Conservation (phyloP, 441 rosid species). For the Kokia cookei region DNA sequence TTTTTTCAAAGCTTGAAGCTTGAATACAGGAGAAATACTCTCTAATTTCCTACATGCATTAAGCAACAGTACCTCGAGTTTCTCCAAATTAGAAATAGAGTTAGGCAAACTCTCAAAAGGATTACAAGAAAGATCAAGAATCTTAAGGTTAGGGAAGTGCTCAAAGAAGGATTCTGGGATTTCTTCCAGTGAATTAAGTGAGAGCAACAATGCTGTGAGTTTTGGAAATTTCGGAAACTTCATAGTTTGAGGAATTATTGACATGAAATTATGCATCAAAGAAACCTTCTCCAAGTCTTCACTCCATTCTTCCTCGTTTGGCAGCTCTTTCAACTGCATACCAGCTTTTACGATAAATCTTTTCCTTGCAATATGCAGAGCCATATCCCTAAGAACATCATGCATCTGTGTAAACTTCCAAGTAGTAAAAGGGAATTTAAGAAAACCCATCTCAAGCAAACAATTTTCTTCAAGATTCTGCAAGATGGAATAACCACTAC, state of each 20-base stretch:
- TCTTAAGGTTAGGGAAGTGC: not conserved
- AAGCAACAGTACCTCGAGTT: not conserved
- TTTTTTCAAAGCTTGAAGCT: not conserved
- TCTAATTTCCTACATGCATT: rapidly evolving
- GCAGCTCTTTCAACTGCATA: not conserved
- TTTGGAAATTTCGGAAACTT: not conserved
- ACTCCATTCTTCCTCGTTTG: not conserved
- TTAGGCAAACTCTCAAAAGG: not conserved
- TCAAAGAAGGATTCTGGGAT: constrained; percentile 13
- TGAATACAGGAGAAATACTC: not conserved
- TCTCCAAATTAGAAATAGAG: not conserved
- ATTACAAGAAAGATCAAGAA: constrained; percentile 14
- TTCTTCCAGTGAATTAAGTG: constrained; percentile 11
- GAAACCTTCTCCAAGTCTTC: not conserved
- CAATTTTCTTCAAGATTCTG: constrained; percentile 33
- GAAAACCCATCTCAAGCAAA: constrained; percentile 16
- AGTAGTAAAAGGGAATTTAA: too few relatives aligned
- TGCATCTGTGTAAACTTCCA: not conserved
- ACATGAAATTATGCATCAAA: not conserved
- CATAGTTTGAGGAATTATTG: not conserved
- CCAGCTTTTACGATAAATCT: not conserved
- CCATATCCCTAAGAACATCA: constrained; percentile 38
- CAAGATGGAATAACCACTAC: constrained; percentile 27
- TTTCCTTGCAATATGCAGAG: constrained; percentile 29
- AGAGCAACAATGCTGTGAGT: not conserved